Conservation (phyloP, 208 protist genomes). For the Crithidia bombi region DNA sequence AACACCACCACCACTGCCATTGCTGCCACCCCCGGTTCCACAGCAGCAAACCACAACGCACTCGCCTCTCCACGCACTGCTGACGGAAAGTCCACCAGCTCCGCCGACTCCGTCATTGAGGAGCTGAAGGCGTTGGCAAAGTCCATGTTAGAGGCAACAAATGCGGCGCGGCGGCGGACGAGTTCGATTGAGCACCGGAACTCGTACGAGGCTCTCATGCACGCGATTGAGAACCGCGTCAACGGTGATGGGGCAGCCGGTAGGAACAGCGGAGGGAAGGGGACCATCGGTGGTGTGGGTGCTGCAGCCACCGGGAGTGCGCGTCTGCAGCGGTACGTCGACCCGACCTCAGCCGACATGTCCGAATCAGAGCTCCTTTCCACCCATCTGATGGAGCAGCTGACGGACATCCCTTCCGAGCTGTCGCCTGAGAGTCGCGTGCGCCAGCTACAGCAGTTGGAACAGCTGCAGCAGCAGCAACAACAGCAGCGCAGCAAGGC, state of each 20-base stretch:
- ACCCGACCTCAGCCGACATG: slow-evolving; percentile 11
- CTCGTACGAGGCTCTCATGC: slow-evolving; percentile 77
- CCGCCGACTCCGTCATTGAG: slow-evolving; percentile 81
- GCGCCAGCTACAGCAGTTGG: slow-evolving; percentile 10
- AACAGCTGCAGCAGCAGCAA: slow-evolving; percentile 19
- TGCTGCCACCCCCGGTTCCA: too few relatives aligned
- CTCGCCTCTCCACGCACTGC: not conserved
- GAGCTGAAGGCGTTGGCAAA: slow-evolving; percentile 83
- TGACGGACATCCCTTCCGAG: slow-evolving; percentile 36
- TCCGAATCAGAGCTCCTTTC: slow-evolving; percentile 20
- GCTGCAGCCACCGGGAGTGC: not conserved
- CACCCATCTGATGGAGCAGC: slow-evolving; percentile 28
- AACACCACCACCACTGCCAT: not conserved
- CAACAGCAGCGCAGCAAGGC: slow-evolving; percentile 15
- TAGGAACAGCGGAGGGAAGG: not conserved
- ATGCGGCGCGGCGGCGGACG: slow-evolving; percentile 59
- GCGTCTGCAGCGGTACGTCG: slow-evolving; percentile 12
- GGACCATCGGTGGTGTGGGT: not conserved
- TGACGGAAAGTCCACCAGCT: slow-evolving; percentile 2
- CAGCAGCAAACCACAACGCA: not conserved
- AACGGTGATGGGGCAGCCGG: slow-evolving; percentile 6
- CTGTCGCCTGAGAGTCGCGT: slow-evolving; percentile 17
- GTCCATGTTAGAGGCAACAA: slow-evolving; percentile 86
- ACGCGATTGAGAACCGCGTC: slow-evolving; percentile 52
- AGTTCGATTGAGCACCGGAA: slow-evolving; percentile 53